Conservation (phyloP, 495 filamentous ascomycete species). For the Neurospora terricola region DNA sequence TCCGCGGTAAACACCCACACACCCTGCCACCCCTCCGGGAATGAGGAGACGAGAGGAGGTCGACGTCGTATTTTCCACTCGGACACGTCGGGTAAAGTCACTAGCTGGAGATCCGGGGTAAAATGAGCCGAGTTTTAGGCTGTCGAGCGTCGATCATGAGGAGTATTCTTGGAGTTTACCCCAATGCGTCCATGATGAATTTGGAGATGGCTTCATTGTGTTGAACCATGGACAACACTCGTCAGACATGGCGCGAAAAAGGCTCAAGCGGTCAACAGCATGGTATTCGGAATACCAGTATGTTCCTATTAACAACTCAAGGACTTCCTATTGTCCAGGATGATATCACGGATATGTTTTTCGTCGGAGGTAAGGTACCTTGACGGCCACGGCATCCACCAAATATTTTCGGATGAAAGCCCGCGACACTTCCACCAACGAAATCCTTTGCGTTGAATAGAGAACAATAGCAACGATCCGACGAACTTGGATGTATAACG, state of each 20-base stretch:
- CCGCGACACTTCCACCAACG: background rate
- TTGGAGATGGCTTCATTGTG: background rate
- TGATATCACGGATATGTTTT: background rate
- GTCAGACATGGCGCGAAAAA: too few relatives aligned
- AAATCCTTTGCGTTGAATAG: background rate
- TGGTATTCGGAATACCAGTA: too few relatives aligned
- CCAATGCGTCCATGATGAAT: background rate
- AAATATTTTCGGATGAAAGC: background rate
- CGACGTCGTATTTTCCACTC: background rate
- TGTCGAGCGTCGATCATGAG: background rate
- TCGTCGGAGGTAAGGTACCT: background rate
- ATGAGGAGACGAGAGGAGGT: background rate
- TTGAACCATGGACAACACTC: background rate
- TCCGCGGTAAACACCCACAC: background rate
- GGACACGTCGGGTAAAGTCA: background rate
- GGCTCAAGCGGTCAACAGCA: too few relatives aligned
- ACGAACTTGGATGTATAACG: too few relatives aligned
- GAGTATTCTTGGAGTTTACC: background rate
- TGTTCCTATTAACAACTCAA: too few relatives aligned
- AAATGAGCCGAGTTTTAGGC: background rate
- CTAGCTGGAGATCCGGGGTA: background rate
- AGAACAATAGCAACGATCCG: background rate
- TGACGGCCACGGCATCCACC: background rate
- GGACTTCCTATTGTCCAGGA: background rate
- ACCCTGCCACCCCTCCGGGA: background rate